Conservation (phyloP, 148 eudicot genomes). For the Vaccinium macrocarpon region DNA sequence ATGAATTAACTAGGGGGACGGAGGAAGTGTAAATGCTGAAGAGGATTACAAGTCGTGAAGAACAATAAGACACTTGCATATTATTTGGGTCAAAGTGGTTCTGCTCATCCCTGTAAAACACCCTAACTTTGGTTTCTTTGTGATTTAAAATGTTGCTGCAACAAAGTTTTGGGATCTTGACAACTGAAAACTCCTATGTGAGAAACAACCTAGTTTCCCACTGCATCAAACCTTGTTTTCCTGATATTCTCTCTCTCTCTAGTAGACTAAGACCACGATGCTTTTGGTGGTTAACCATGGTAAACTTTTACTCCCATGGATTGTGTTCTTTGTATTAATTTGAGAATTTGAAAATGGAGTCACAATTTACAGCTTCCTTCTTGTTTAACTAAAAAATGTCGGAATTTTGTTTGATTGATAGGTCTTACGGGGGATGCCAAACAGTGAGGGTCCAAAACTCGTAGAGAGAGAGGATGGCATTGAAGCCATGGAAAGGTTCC, state of each 20-base stretch:
- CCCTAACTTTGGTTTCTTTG: not conserved
- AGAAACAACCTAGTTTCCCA: not conserved
- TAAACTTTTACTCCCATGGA: not conserved
- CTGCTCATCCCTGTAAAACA: not conserved
- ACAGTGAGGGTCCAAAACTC: constrained; percentile 84
- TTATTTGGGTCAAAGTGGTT: not conserved
- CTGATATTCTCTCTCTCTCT: not conserved
- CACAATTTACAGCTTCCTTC: constrained; percentile 6
- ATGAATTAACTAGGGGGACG: too few species aligned
- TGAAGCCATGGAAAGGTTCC: constrained; percentile 95
- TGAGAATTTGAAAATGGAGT: constrained; percentile 9
- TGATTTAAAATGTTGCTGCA: not conserved
- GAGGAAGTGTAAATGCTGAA: not conserved
- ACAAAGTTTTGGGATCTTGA: not conserved
- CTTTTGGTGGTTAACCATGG: not conserved
- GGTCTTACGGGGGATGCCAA: constrained; percentile 94
- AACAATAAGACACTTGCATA: not conserved
- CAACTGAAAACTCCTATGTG: not conserved
- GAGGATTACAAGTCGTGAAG: not conserved
- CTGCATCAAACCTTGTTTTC: not conserved
- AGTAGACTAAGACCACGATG: not conserved
- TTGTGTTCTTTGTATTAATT: not conserved
- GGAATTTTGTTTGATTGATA: constrained; percentile 15
- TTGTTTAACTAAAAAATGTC: not conserved
- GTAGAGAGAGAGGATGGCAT: constrained; percentile 94